These are phyloP conservation scores for Panaeolus cyanescens DNA, from an alignment of 768 basidiomycete genomes.

Conservation along the genomic window DNA sequence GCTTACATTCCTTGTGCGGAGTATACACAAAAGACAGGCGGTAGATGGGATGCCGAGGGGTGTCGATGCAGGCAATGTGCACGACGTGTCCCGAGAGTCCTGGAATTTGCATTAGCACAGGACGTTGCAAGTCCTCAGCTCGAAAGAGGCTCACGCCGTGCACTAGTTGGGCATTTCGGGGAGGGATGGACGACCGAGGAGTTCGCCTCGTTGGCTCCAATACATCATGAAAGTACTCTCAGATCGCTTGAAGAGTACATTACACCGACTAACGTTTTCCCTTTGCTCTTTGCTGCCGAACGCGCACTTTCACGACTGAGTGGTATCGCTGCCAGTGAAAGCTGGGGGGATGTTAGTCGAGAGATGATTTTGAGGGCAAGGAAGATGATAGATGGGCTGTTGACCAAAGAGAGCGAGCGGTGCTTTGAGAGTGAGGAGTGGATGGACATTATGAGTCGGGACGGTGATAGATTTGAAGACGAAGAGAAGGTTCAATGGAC, in stretches of 20 bases:
- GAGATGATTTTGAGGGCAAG: constrained; percentile 71
- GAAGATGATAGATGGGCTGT: constrained; percentile 59
- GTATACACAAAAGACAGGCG: constrained; percentile 72
- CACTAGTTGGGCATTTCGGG: constrained; percentile 82
- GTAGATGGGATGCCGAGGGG: constrained; percentile 82
- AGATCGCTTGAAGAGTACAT: constrained; percentile 76
- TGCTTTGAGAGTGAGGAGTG: constrained; percentile 75
- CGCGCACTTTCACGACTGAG: constrained; percentile 57
- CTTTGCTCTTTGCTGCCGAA: constrained; percentile 68
- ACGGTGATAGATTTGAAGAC: constrained; percentile 77
- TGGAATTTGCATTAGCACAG: constrained; percentile 75
- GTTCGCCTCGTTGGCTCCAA: constrained; percentile 69
- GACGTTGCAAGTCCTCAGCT: constrained; percentile 79
- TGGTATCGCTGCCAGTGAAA: constrained; percentile 59
- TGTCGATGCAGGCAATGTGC: constrained; percentile 87
- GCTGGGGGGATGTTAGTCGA: constrained; percentile 68
- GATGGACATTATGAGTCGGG: constrained; percentile 70
- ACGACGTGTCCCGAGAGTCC: constrained; percentile 75
- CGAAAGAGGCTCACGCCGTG: constrained; percentile 70
- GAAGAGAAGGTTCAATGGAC: constrained; percentile 67
- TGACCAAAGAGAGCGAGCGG: constrained; percentile 58
- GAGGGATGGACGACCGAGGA: constrained; percentile 88
- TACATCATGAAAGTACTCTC: constrained; percentile 67
- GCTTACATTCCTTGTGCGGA: constrained; percentile 77
- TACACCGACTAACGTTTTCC: constrained; percentile 65